A percentile compares a stretch with the other conserved stretches of the same genome.
phyloP scores from a whole-genome alignment of 176 grass and related monocot species.

The Miscanthus lutarioriparius region DNA sequence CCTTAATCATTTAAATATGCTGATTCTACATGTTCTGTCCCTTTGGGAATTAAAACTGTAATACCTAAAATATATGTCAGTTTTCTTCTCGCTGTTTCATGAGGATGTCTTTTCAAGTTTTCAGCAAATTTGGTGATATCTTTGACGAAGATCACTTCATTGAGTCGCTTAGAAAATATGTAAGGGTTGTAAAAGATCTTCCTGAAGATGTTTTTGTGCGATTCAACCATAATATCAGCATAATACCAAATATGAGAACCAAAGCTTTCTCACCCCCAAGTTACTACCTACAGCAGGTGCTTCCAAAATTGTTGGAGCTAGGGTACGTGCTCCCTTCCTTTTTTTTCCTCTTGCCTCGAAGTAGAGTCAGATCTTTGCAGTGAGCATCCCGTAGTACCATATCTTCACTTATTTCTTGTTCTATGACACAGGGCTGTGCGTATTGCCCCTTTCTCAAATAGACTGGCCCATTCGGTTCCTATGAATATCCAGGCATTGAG shows the following conservation, averaged over 20 bases:
- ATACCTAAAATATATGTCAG: not conserved
- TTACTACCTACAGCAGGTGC: slow-evolving; percentile 81
- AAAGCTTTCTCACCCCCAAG: slow-evolving; percentile 71
- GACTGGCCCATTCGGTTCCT: slow-evolving; percentile 73
- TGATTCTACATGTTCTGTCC: not conserved
- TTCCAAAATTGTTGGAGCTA: slow-evolving; percentile 79
- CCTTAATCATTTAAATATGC: not conserved
- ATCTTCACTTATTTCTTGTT: slow-evolving; percentile 30
- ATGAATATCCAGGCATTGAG: slow-evolving; percentile 68
- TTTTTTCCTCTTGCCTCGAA: not conserved
- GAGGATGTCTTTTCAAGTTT: slow-evolving; percentile 34
- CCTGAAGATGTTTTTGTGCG: slow-evolving; percentile 60
- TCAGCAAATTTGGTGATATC: slow-evolving; percentile 91
- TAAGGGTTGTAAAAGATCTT: slow-evolving; percentile 71
- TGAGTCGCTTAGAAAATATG: slow-evolving; percentile 62
- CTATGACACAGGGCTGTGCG: slow-evolving; percentile 68
- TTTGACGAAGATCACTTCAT: slow-evolving; percentile 93
- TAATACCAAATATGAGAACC: slow-evolving; percentile 94
- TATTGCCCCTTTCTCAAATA: slow-evolving; percentile 97
- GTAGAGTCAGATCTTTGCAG: not conserved
- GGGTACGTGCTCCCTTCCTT: slow-evolving; percentile 52
- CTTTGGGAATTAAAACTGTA: not conserved
- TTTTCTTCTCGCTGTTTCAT: not conserved
- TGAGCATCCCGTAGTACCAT: not conserved
- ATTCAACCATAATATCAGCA: slow-evolving; percentile 80